Evolutionary conservation across 2,329 filamentous ascomycete genomes (phyloP), one percentile per base, ranked within the genome.

Genomic region (Fusarium sp.): DNA sequence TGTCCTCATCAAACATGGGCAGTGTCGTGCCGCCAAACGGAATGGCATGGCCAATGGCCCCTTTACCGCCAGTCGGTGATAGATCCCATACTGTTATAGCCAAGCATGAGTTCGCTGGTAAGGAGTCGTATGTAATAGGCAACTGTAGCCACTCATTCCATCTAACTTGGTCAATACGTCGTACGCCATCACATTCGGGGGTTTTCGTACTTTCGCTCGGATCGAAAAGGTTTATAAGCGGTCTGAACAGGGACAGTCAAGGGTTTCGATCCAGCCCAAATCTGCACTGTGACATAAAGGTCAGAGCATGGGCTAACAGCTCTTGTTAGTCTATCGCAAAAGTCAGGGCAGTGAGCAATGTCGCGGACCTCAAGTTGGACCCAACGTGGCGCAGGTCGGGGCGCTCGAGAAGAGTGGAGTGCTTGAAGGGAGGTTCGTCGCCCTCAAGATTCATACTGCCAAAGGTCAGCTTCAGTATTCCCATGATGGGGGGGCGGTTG

Each of bases 81-180:
- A 98, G 83, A 80, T 99, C 97, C 96, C 96, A 99, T 66, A 98
- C 85, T 2, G 97, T 99, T 67, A 99, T 94, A 26, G 95, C 95
- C 41, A 99, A 88, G 79, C 94, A 93, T 5, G 95, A 91, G 77
- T 94, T 94, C 48, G 92, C 85, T 2, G 96, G 95, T 3, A 97
- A 89, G 66, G 93, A 92, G 70, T 93, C 92, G 82, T 98, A 96
- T 9, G 91, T 89, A 70, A 98, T 91, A 1, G 96, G 96, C 44
- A 99, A 85, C 38, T 92, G 91, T 35, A 99, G 89, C 96, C 97
- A 99, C 85, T 98, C 96, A 81, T 97, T 98, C 96, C 96, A 98
- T 80, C 91, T 91, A 66, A 57, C 49, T 55, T 35, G 31, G 63
- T 78, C 52, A 77, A 60, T 55, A 57, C 24, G 24, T 47, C n/a